A percentile compares a stretch with the other conserved stretches of the same genome.
phyloP scores from a whole-genome alignment of 139 green algal genomes.

The Yamagishiella unicocca region DNA sequence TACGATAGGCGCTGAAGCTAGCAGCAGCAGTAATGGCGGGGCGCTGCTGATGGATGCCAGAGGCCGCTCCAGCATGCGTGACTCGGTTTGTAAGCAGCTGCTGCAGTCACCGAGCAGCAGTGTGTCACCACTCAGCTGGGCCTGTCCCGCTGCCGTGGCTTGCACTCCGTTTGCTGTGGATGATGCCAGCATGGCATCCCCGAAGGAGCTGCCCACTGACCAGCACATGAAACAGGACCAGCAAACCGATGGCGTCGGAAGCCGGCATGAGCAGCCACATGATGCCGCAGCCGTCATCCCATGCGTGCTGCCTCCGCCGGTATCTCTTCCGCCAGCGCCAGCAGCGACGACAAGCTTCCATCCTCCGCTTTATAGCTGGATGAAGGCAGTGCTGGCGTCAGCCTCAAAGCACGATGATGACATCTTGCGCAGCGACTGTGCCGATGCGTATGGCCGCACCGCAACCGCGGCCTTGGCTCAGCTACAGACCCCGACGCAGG shows the following conservation, averaged over 20 bases:
- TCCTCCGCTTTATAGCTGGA: neutral
- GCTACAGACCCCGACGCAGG: no score
- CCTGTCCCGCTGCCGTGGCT: no score
- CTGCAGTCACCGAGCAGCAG: conserved; percentile 20
- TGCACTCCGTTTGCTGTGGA: neutral
- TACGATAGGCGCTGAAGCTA: no score
- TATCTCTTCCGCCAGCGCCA: neutral
- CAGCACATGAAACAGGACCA: neutral
- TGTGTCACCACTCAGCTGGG: neutral
- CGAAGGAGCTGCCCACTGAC: conserved; percentile 29
- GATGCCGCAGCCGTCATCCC: neutral
- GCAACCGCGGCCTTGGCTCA: neutral
- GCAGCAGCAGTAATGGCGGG: neutral
- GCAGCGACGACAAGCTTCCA: neutral
- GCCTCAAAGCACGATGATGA: neutral
- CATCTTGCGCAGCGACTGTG: neutral
- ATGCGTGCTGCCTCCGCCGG: neutral
- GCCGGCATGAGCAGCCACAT: neutral
- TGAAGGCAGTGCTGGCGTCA: conserved; percentile 5
- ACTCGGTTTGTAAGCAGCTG: conserved; percentile 11
- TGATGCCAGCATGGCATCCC: conserved; percentile 3
- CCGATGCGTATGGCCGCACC: no score
- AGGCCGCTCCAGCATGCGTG: neutral
- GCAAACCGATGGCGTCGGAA: neutral
- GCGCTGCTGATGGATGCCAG: neutral